phyloP scores from a whole-genome alignment of 768 basidiomycete species.

The Panus rudis region DNA sequence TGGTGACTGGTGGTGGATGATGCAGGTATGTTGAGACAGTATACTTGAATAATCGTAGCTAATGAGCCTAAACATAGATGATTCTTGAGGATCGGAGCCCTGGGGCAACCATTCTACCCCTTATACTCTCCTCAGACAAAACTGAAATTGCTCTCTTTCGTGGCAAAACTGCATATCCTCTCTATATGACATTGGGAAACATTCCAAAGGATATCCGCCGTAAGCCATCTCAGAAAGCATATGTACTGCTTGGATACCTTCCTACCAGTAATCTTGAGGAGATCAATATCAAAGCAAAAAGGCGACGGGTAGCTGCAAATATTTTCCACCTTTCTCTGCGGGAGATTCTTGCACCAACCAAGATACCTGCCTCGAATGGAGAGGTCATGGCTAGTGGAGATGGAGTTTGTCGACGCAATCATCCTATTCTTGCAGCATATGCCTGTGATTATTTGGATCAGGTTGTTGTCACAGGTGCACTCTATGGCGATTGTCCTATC shows the following conservation, averaged over 20 bases:
- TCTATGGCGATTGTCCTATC: conserved; percentile 16
- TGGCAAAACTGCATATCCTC: conserved; percentile 17
- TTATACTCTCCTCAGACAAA: conserved; percentile 19
- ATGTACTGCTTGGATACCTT: conserved; percentile 21
- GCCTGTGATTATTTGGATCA: conserved; percentile 22
- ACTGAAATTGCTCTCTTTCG: conserved; percentile 18
- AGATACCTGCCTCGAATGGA: conserved; percentile 5
- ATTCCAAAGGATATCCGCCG: conserved; percentile 18
- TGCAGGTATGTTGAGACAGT: conserved; percentile 38
- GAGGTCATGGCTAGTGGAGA: conserved; percentile 15
- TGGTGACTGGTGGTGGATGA: conserved; percentile 45
- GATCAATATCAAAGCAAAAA: conserved; percentile 14
- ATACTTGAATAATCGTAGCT: too few relatives aligned
- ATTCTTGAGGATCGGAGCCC: background rate
- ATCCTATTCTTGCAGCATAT: conserved; percentile 18
- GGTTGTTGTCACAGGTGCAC: conserved; percentile 13
- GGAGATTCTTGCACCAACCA: conserved; percentile 8
- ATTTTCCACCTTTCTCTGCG: conserved; percentile 19
- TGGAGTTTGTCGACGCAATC: conserved; percentile 11
- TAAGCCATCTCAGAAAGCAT: conserved; percentile 16
- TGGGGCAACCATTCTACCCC: conserved; percentile 15
- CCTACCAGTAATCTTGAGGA: conserved; percentile 13
- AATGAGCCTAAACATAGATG: too few relatives aligned
- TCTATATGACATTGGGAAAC: conserved; percentile 24
- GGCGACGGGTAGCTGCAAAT: conserved; percentile 13